Conservation (phyloP, 208 protist genomes). For the Crithidia fasciculata region DNA sequence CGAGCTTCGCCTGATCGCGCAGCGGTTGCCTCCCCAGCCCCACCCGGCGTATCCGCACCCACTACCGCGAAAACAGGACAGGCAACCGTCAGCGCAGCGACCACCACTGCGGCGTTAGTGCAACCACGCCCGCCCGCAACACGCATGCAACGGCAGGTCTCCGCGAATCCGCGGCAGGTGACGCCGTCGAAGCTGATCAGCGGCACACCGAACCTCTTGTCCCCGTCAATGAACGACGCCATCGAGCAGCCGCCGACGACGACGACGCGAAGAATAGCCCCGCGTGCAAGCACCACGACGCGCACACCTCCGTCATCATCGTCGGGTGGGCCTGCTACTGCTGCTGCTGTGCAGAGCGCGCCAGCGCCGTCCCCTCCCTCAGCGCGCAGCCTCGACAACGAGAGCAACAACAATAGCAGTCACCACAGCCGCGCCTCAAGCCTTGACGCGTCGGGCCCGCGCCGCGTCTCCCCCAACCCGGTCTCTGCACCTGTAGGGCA, state of each 20-base stretch:
- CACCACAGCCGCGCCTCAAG: not conserved
- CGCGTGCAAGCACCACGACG: not conserved
- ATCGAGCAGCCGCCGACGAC: not conserved
- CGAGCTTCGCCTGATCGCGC: not conserved
- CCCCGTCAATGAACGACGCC: not conserved
- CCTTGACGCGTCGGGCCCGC: too few relatives aligned
- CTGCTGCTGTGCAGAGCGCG: not conserved
- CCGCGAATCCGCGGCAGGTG: not conserved
- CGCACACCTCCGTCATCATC: too few relatives aligned
- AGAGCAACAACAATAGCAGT: not conserved
- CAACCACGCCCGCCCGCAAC: slow-evolving; percentile 1
- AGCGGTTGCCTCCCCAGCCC: not conserved
- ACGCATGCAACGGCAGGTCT: not conserved
- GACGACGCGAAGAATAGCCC: not conserved
- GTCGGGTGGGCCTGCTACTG: too few relatives aligned
- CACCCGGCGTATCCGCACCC: too few relatives aligned
- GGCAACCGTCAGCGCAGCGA: not conserved
- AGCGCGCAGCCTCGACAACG: not conserved
- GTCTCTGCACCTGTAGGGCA: slow-evolving; percentile 14
- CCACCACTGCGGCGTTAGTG: not conserved
- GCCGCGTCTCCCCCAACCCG: not conserved
- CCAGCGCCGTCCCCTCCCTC: slow-evolving; percentile 1
- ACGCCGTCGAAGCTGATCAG: slow-evolving; percentile 4
- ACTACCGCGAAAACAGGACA: not conserved
- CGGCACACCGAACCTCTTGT: slow-evolving; percentile 6